Percentiles rank a stretch among this genome's conserved stretches.
Conservation (phyloP, 805 yeast genomes). For the Suhomyces tanzawaensis region DNA sequence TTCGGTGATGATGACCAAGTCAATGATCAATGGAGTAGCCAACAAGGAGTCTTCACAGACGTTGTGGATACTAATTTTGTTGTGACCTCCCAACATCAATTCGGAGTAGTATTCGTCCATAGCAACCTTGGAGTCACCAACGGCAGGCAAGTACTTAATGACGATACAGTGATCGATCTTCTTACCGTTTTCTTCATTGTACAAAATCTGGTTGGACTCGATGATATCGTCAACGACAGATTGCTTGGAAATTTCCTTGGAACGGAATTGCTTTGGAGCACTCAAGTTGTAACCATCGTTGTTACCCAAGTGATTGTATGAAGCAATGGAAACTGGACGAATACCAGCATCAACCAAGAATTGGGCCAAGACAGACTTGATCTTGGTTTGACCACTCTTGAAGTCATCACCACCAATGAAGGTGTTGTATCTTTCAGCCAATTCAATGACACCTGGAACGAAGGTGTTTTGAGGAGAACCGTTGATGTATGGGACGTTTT, state of each 20-base stretch:
- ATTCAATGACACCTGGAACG: constrained; percentile 90
- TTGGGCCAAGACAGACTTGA: constrained; percentile 95
- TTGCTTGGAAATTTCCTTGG: constrained; percentile 91
- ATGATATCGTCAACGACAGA: constrained; percentile 94
- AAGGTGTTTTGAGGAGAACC: constrained; percentile 98
- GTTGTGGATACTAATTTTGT: constrained; percentile 88
- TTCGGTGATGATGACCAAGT: constrained; percentile 85
- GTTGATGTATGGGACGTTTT: constrained; percentile 84
- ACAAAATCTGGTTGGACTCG: constrained; percentile 79
- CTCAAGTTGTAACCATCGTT: constrained; percentile 92
- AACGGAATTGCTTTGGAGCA: constrained; percentile 89
- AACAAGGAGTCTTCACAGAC: constrained; percentile 94
- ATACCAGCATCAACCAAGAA: constrained; percentile 96
- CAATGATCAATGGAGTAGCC: constrained; percentile 93
- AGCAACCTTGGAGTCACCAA: constrained; percentile 95
- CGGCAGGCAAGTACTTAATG: constrained; percentile 90
- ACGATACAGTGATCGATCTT: constrained; percentile 92
- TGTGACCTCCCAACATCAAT: constrained; percentile 96
- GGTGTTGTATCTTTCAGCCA: constrained; percentile 72
- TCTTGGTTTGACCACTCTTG: constrained; percentile 94
- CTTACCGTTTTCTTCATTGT: constrained; percentile 75
- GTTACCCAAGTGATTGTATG: constrained; percentile 94
- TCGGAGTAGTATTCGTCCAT: constrained; percentile 98
- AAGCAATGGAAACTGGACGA: constrained; percentile 89
- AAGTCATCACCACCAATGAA: constrained; percentile 97